A percentile compares a stretch with the other conserved stretches of the same genome.
phyloP scores from a whole-genome alignment of 73 alveolate species.

The Durusdinium trenchii region DNA sequence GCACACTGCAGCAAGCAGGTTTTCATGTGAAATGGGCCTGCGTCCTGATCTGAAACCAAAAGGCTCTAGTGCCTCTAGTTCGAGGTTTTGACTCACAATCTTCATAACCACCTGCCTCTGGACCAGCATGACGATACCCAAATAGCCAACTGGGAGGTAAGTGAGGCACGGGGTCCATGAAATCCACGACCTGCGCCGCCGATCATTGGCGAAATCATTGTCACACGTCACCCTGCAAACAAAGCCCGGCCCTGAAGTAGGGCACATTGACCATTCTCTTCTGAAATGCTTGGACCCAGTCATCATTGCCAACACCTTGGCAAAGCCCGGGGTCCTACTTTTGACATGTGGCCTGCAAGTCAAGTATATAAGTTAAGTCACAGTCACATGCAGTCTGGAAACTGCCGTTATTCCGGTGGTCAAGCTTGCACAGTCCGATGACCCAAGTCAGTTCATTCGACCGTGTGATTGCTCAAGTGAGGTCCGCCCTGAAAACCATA shows the following conservation, averaged over 20 bases:
- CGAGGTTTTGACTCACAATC: background rate
- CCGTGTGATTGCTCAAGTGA: too few species aligned
- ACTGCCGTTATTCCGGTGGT: too few species aligned
- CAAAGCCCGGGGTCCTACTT: too few species aligned
- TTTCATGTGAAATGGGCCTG: too few species aligned
- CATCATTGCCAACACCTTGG: slow-evolving; percentile 70
- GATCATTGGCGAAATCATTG: background rate
- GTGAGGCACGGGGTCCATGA: slow-evolving; percentile 88
- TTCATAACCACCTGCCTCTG: slow-evolving; percentile 23
- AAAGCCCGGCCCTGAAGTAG: slow-evolving; percentile 55
- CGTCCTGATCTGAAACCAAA: too few species aligned
- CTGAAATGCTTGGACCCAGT: slow-evolving; percentile 64
- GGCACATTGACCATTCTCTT: slow-evolving; percentile 46
- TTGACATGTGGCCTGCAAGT: too few species aligned
- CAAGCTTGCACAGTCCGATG: too few species aligned
- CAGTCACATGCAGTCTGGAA: too few species aligned
- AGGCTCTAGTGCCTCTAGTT: background rate
- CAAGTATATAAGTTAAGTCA: too few species aligned
- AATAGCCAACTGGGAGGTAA: slow-evolving; percentile 71
- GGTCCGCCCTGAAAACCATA: background rate
- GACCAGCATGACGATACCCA: slow-evolving; percentile 86
- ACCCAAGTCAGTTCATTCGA: too few species aligned
- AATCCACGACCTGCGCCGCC: slow-evolving; percentile 51
- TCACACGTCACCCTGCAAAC: background rate
- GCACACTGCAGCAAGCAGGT: too few species aligned